Conservation (phyloP, 345 rosid species). For the Schrenkiella parvula region DNA sequence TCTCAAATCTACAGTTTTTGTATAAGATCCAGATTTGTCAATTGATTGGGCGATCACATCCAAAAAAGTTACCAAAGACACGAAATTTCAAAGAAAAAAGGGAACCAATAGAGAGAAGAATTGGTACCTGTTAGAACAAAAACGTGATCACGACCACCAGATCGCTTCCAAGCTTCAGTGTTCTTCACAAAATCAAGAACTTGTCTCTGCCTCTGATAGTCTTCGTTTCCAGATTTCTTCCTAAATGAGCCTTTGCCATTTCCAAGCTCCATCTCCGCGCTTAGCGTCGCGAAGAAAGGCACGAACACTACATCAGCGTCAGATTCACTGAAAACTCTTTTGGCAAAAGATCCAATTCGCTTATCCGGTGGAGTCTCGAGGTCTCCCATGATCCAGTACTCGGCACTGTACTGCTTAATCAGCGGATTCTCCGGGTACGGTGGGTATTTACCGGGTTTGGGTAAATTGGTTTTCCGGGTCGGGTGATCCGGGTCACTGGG, state of each 20-base stretch:
- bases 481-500: conserved; percentile 71
- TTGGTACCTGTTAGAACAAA: conserved; percentile 80
- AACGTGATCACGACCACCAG: conserved; percentile 86
- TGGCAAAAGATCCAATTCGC: conserved; percentile 52
- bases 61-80: background rate
- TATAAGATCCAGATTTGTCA: background rate
- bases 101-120: background rate
- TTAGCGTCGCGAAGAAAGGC: conserved; percentile 81
- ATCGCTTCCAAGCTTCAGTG: conserved; percentile 72
- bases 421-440: conserved; percentile 76
- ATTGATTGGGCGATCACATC: background rate
- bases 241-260: conserved; percentile 61
- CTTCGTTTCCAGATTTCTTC: conserved; percentile 68
- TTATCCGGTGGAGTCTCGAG: conserved; percentile 57
- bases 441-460: conserved; percentile 38
- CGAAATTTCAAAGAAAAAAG: background rate
- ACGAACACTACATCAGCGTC: conserved; percentile 86
- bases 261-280: conserved; percentile 92
- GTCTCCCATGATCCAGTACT: conserved; percentile 92
- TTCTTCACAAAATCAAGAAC: conserved; percentile 56
- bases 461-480: conserved; percentile 21
- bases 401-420: conserved; percentile 95
- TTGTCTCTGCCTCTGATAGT: conserved; percentile 70
- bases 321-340: conserved; percentile 46
- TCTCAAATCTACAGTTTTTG: background rate